Conservation (phyloP, 2,329 filamentous ascomycete species). For the Colletotrichum horii region DNA sequence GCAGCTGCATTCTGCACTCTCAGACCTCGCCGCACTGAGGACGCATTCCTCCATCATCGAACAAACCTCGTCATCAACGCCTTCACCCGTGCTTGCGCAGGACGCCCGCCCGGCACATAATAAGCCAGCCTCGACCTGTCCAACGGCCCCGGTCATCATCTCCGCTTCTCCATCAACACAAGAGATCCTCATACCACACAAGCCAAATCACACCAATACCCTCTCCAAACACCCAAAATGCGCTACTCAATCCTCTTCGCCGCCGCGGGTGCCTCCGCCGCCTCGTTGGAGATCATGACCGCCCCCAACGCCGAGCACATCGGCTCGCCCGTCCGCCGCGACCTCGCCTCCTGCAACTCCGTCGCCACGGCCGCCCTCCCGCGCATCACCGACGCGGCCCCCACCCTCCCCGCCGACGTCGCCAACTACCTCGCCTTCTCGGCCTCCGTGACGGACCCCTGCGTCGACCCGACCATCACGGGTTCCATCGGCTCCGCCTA, state of each 20-base stretch:
- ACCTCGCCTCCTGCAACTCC: constrained; percentile 14
- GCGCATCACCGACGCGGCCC: constrained; percentile 23
- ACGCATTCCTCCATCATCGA: neutral
- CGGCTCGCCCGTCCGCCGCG: neutral
- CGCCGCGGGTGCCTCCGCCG: neutral
- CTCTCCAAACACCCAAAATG: neutral
- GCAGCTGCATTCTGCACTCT: neutral
- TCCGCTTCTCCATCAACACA: neutral
- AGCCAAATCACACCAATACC: neutral
- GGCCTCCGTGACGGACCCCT: constrained; percentile 25
- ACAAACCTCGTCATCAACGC: neutral
- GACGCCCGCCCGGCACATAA: neutral
- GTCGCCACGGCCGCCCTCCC: constrained; percentile 25
- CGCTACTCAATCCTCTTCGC: neutral
- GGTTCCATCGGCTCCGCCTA: constrained; percentile 30
- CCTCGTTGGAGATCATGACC: neutral
- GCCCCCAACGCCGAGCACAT: neutral
- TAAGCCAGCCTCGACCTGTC: neutral
- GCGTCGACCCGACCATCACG: constrained; percentile 30
- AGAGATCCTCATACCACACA: neutral
- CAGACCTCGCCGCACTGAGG: neutral
- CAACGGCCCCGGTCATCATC: neutral
- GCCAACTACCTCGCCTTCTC: constrained; percentile 25
- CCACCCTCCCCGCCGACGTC: constrained; percentile 24
- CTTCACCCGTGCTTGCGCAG: neutral